Evolutionary conservation across 2,329 filamentous ascomycete species (phyloP).

Genomic region (Penicillium sp.): DNA sequence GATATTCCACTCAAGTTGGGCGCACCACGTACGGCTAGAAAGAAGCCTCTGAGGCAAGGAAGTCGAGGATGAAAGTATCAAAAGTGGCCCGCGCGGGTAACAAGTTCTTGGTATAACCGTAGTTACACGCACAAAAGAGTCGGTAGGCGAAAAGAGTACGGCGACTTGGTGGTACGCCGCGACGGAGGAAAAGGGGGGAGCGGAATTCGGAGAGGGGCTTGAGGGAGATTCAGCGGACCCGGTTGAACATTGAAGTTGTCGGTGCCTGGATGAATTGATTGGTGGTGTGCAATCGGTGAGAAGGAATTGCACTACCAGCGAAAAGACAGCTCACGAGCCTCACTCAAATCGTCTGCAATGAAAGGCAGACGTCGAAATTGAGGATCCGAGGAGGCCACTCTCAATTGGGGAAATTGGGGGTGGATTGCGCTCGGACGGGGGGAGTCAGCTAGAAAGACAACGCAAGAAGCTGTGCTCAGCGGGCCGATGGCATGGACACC

Average conservation of each 20-base stretch:
- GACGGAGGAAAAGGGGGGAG: background rate
- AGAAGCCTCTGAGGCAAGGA: slow-evolving; percentile 3
- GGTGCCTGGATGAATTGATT: slow-evolving; percentile 3
- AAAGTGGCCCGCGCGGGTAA: background rate
- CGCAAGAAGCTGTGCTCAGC: slow-evolving; percentile 13
- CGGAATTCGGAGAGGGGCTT: background rate
- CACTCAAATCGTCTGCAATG: background rate
- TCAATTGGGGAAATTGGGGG: slow-evolving; percentile 12
- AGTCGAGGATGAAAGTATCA: background rate
- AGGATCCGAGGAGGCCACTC: slow-evolving; percentile 8
- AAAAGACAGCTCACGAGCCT: background rate
- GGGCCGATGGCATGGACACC: slow-evolving; percentile 10
- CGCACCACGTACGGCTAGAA: slow-evolving; percentile 17
- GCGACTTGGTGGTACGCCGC: slow-evolving; percentile 16
- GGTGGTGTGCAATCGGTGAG: slow-evolving; percentile 4
- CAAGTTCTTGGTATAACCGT: slow-evolving; percentile 12
- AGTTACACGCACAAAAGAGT: slow-evolving; percentile 14
- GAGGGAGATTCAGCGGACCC: slow-evolving; percentile 11
- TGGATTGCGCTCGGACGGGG: slow-evolving; percentile 17
- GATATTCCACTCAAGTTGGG: background rate
- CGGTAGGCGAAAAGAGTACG: slow-evolving; percentile 15
- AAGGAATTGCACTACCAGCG: background rate
- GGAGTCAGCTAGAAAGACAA: slow-evolving; percentile 4
- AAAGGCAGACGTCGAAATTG: slow-evolving; percentile 3
- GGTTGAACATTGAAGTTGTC: slow-evolving; percentile 17